Evolutionary conservation across 306 rosid genomes (phyloP).

Genomic region (Lathyrus tuberosus): DNA sequence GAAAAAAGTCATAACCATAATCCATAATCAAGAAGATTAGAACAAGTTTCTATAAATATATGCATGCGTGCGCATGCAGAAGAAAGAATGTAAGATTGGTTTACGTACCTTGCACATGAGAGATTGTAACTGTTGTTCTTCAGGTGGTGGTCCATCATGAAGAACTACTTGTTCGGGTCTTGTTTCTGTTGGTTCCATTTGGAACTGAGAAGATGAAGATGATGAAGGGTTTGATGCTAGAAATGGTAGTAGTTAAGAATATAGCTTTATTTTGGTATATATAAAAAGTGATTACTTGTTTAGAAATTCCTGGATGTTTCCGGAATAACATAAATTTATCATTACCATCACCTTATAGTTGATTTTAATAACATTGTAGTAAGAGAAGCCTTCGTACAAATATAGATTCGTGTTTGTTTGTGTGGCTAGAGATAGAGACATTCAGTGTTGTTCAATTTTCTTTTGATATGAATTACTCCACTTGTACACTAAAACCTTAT

Average conservation of each 20-base stretch:
- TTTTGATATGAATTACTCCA: neutral
- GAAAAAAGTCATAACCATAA: too few relatives aligned
- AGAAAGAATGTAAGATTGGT: slow-evolving; percentile 9
- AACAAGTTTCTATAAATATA: too few relatives aligned
- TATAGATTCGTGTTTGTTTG: neutral
- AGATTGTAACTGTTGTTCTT: slow-evolving; percentile 48
- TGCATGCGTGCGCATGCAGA: too few relatives aligned
- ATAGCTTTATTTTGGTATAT: slow-evolving; percentile 20
- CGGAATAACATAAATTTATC: neutral
- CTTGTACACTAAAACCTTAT: slow-evolving; percentile 32
- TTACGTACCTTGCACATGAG: slow-evolving; percentile 79
- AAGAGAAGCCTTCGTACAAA: neutral
- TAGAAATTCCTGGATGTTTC: neutral
- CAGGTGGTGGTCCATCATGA: slow-evolving; percentile 37
- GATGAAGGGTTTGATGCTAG: slow-evolving; percentile 13
- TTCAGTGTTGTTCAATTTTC: neutral
- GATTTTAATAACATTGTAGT: neutral
- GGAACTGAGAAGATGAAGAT: neutral
- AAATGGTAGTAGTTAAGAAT: slow-evolving; percentile 13
- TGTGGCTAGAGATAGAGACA: neutral
- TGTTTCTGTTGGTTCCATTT: slow-evolving; percentile 58
- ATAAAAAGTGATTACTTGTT: neutral
- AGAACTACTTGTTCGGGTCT: slow-evolving; percentile 32
- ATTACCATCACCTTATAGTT: neutral
- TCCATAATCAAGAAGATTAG: too few relatives aligned